Conservation (phyloP, 208 protist species). For the Leishmania gerbilli region DNA sequence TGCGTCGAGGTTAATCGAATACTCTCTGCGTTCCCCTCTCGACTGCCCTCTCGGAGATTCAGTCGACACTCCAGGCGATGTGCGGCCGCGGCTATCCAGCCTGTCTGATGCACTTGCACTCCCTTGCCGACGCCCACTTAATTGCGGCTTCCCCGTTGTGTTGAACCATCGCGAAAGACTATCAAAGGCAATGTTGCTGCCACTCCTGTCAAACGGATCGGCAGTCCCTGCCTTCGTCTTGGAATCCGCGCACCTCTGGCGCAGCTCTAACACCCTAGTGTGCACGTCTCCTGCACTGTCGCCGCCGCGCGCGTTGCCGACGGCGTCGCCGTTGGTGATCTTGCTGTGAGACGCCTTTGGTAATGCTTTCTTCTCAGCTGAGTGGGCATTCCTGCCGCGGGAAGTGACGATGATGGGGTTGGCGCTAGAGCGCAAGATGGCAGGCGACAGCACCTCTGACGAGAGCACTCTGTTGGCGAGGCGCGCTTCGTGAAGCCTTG, state of each 20-base stretch:
- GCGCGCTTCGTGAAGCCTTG: neutral
- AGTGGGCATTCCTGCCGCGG: neutral
- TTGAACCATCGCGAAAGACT: neutral
- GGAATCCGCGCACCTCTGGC: constrained; percentile 3
- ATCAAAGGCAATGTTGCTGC: neutral
- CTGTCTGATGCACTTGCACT: neutral
- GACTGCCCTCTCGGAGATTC: neutral
- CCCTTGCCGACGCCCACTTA: neutral
- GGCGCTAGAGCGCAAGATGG: neutral
- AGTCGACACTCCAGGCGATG: neutral
- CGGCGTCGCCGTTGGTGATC: neutral
- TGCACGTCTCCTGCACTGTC: neutral
- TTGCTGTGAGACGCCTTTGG: neutral
- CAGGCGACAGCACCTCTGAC: neutral
- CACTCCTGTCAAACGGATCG: neutral
- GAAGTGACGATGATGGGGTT: neutral
- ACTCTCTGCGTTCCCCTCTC: neutral
- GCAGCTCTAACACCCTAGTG: constrained; percentile 10
- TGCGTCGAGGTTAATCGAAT: constrained; percentile 6
- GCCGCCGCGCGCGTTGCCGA: neutral
- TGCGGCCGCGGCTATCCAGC: neutral
- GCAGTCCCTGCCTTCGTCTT: neutral
- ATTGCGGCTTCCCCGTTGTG: neutral
- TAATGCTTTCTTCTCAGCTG: neutral
- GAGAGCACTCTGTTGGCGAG: constrained; percentile 8